These are phyloP conservation scores for Adiantum capillusveneris DNA, from an alignment of 75 land plant genomes.

Conservation along the genomic window DNA sequence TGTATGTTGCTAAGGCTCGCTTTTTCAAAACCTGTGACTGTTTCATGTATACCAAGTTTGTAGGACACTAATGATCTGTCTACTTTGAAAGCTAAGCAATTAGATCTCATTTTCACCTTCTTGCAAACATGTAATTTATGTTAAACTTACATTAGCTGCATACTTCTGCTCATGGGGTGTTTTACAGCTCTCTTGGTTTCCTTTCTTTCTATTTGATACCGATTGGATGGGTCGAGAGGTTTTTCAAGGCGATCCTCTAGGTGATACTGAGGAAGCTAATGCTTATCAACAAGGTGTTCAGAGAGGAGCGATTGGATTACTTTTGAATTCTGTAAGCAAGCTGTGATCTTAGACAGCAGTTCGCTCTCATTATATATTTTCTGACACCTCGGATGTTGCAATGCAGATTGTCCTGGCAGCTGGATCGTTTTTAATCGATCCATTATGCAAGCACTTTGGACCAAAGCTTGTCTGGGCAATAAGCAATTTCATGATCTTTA, in stretches of 20 bases:
- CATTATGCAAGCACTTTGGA: constrained; percentile 69
- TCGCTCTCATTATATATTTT: constrained; percentile 1
- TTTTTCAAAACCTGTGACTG: too few relatives aligned
- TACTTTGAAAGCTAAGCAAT: too few relatives aligned
- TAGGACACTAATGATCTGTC: too few relatives aligned
- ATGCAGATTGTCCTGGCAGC: constrained; percentile 74
- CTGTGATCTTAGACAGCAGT: neutral
- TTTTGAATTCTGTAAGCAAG: constrained; percentile 97
- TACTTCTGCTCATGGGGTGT: too few relatives aligned
- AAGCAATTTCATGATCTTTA: constrained; percentile 85
- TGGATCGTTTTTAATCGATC: constrained; percentile 79
- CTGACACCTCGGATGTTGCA: neutral
- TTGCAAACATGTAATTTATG: too few relatives aligned
- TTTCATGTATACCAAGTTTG: too few relatives aligned
- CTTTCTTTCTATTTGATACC: constrained; percentile 88
- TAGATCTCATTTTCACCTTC: too few relatives aligned
- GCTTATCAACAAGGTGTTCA: constrained; percentile 82
- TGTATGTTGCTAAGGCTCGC: too few relatives aligned
- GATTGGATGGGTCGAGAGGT: constrained; percentile 99
- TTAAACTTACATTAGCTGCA: too few relatives aligned
- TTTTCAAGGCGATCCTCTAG: constrained; percentile 76
- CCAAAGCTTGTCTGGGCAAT: constrained; percentile 78
- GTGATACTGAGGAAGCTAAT: constrained; percentile 27
- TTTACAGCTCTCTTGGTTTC: constrained; percentile 93
- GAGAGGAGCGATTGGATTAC: constrained; percentile 97